Conservation (phyloP, 2,329 filamentous ascomycete genomes). For the Colletotrichum tamarilloi region DNA sequence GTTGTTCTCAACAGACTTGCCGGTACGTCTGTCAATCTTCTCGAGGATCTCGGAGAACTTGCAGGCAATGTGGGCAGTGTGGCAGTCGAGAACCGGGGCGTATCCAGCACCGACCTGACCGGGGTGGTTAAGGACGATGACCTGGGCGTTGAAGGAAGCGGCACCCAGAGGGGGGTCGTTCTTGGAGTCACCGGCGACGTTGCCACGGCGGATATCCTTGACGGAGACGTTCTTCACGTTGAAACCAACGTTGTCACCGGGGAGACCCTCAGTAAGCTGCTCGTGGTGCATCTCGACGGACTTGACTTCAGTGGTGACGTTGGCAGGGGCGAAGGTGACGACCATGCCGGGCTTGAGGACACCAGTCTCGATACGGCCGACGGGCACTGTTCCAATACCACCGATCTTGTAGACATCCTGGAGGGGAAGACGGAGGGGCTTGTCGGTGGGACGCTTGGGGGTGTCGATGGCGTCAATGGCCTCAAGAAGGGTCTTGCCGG, state of each 20-base stretch:
- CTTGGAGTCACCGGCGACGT: constrained; percentile 99
- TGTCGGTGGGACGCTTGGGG: constrained; percentile 94
- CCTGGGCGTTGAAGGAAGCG: constrained; percentile 98
- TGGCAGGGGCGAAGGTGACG: constrained; percentile 97
- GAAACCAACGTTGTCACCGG: constrained; percentile 99
- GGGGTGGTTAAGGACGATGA: constrained; percentile 99
- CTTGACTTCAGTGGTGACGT: constrained; percentile 99
- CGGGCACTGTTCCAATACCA: constrained; percentile 99
- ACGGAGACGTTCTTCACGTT: constrained; percentile 99
- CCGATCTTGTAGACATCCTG: constrained; percentile 99
- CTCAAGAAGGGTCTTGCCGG: constrained; percentile 98
- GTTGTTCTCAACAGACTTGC: constrained; percentile 90
- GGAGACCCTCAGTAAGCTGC: constrained; percentile 93
- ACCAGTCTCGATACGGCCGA: constrained; percentile 99
- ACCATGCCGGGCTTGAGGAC: constrained; percentile 91
- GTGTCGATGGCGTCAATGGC: constrained; percentile 97
- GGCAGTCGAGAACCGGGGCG: constrained; percentile 99
- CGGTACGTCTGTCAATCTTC: constrained; percentile 99
- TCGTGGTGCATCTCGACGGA: constrained; percentile 99
- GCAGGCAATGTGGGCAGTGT: constrained; percentile 99
- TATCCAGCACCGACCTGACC: constrained; percentile 99
- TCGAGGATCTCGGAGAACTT: constrained; percentile 99
- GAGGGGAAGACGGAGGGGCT: constrained; percentile 99
- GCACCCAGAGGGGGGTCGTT: constrained; percentile 92
- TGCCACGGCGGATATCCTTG: constrained; percentile 99